Conservation (phyloP, 2,329 filamentous ascomycete genomes). For the Sphaerulina musiva region DNA sequence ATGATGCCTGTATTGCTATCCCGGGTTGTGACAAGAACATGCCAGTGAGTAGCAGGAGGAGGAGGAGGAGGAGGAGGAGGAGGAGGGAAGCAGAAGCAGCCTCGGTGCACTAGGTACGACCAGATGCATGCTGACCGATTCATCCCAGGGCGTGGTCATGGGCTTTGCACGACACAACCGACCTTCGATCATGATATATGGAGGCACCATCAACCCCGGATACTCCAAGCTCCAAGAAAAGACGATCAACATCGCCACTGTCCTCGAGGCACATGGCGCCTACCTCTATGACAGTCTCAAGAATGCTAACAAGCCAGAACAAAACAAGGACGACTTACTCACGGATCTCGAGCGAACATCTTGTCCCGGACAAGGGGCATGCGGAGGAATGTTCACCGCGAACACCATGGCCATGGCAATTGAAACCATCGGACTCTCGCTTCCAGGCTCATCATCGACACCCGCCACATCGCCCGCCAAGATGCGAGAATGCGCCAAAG, state of each 20-base stretch:
- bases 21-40: constrained; percentile 98
- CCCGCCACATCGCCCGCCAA: constrained; percentile 77
- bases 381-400: constrained; percentile 89
- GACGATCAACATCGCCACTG: constrained; percentile 79
- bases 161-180: constrained; percentile 85
- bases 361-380: constrained; percentile 72
- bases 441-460: constrained; percentile 78
- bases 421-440: constrained; percentile 76
- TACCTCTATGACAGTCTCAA: constrained; percentile 68
- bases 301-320: constrained; percentile 62
- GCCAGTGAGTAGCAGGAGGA: constrained; percentile 58
- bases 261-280: constrained; percentile 81
- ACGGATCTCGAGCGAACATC: constrained; percentile 74
- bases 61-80: no score
- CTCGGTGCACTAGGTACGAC: no score
- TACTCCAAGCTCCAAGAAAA: constrained; percentile 69
- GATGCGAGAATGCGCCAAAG: constrained; percentile 77
- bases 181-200: constrained; percentile 92
- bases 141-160: constrained; percentile 46
- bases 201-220: constrained; percentile 84
- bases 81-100: neutral
- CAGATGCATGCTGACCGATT: neutral
- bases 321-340: constrained; percentile 70
- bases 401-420: constrained; percentile 91
- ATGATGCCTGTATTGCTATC: constrained; percentile 89